These are phyloP conservation scores for Calonectria pseudoreteaudii DNA, from an alignment of 2,329 filamentous ascomycete species.

Conservation along the genomic window DNA sequence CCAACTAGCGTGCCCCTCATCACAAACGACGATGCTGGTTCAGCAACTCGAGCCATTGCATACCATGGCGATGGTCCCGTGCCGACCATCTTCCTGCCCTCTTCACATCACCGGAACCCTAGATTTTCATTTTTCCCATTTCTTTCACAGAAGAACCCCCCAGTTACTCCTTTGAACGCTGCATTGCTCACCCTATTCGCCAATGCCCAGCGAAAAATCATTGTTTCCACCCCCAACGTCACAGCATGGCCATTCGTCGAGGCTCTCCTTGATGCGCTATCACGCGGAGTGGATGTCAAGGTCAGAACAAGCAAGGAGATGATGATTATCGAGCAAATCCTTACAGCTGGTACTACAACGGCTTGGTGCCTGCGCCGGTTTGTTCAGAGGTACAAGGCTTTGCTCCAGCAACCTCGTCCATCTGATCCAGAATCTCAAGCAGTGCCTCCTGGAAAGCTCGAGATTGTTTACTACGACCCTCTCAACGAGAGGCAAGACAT, in stretches of 20 bases:
- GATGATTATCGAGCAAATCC: slow-evolving; percentile 85
- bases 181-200: slow-evolving; percentile 72
- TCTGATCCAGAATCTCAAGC: slow-evolving; percentile 57
- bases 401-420: slow-evolving; percentile 33
- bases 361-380: slow-evolving; percentile 71
- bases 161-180: slow-evolving; percentile 75
- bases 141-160: slow-evolving; percentile 60
- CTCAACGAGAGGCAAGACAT: slow-evolving; percentile 44
- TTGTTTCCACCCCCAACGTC: slow-evolving; percentile 82
- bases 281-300: slow-evolving; percentile 74
- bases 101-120: slow-evolving; percentile 77
- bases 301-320: slow-evolving; percentile 76
- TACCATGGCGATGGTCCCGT: slow-evolving; percentile 44
- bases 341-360: slow-evolving; percentile 82
- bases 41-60: slow-evolving; percentile 46
- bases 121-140: slow-evolving; percentile 71
- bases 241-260: slow-evolving; percentile 75
- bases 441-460: slow-evolving; percentile 60
- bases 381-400: slow-evolving; percentile 63
- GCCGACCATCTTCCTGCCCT: slow-evolving; percentile 76
- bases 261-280: slow-evolving; percentile 70
- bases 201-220: slow-evolving; percentile 69
- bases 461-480: slow-evolving; percentile 69
- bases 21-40: slow-evolving; percentile 30
- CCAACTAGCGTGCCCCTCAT: slow-evolving; percentile 19